Percentiles rank a stretch among this genome's conserved stretches.
Evolutionary conservation across 352 stramenopile species (phyloP).

Genomic region (Phytopythium oedochilum): DNA sequence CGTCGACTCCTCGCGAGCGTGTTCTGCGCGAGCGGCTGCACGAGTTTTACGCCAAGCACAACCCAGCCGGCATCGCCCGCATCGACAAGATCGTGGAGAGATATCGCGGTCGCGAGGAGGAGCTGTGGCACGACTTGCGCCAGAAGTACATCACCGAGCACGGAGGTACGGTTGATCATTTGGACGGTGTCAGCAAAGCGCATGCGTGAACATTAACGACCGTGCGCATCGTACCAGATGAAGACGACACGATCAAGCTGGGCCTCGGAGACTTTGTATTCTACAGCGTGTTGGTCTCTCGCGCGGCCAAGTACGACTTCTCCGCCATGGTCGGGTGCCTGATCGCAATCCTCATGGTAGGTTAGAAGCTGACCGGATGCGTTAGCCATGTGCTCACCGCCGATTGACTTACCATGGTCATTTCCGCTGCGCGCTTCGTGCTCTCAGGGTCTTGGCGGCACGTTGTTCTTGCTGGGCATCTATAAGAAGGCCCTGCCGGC

Average conservation of each 20-base stretch:
- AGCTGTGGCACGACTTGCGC: conserved; percentile 76
- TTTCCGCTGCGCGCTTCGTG: not conserved
- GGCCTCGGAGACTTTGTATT: conserved; percentile 99
- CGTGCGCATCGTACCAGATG: conserved; percentile 21
- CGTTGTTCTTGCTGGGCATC: conserved; percentile 94
- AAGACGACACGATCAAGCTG: conserved; percentile 90
- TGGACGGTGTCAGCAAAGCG: not conserved
- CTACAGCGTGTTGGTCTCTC: conserved; percentile 97
- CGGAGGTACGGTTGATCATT: conserved; percentile 24
- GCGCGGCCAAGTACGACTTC: conserved; percentile 95
- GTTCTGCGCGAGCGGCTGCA: conserved; percentile 38
- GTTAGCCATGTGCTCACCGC: not conserved
- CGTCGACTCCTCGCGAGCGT: conserved; percentile 18
- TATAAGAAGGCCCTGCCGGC: conserved; percentile 95
- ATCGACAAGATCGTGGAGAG: conserved; percentile 72
- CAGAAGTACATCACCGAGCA: conserved; percentile 67
- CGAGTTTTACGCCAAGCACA: conserved; percentile 67
- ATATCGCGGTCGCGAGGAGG: conserved; percentile 65
- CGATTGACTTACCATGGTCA: conserved; percentile 10
- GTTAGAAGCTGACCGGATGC: conserved; percentile 1
- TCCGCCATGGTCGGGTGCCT: conserved; percentile 93
- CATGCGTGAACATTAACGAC: not conserved
- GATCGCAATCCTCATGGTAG: conserved; percentile 91
- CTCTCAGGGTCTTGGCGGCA: conserved; percentile 86
- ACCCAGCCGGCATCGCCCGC: conserved; percentile 50